Percentiles rank a stretch among this genome's conserved stretches.
Evolutionary conservation across 768 basidiomycete species (phyloP).

Genomic region (Mycena vulgaris): DNA sequence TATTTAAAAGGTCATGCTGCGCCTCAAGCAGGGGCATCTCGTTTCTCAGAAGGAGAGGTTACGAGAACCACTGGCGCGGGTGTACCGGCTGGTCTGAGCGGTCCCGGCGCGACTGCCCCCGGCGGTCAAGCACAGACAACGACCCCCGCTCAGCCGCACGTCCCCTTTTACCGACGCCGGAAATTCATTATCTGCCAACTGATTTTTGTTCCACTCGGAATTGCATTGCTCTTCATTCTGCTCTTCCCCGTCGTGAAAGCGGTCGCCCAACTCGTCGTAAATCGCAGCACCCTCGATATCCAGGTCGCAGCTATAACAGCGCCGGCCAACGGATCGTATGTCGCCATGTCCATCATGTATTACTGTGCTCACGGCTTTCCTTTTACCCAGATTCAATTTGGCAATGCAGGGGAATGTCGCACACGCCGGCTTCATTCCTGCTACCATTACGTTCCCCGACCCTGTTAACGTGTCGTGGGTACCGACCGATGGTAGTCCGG

Average conservation of each 20-base stretch:
- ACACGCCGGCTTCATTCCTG: conserved; percentile 77
- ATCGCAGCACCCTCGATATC: conserved; percentile 68
- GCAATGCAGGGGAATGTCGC: conserved; percentile 70
- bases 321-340: conserved; percentile 73
- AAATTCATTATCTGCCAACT: conserved; percentile 75
- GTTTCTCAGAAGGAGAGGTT: conserved; percentile 33
- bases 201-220: conserved; percentile 66
- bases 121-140: conserved; percentile 38
- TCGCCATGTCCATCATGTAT: no score
- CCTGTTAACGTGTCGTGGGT: conserved; percentile 75
- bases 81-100: background rate
- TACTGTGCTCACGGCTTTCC: no score
- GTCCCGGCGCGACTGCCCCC: conserved; percentile 36
- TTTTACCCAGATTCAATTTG: conserved; percentile 63
- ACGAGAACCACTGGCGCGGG: conserved; percentile 15
- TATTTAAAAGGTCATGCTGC: conserved; percentile 30
- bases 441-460: conserved; percentile 73
- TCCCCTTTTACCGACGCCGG: conserved; percentile 64
- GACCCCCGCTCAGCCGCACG: conserved; percentile 23
- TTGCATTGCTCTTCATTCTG: conserved; percentile 76
- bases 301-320: conserved; percentile 65
- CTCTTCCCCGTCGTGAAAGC: conserved; percentile 79
- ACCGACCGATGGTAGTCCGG: conserved; percentile 55
- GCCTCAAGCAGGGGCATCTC: conserved; percentile 31
- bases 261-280: conserved; percentile 76